Conservation (phyloP, 257 asterid genomes). For the Echium plantagineum region DNA sequence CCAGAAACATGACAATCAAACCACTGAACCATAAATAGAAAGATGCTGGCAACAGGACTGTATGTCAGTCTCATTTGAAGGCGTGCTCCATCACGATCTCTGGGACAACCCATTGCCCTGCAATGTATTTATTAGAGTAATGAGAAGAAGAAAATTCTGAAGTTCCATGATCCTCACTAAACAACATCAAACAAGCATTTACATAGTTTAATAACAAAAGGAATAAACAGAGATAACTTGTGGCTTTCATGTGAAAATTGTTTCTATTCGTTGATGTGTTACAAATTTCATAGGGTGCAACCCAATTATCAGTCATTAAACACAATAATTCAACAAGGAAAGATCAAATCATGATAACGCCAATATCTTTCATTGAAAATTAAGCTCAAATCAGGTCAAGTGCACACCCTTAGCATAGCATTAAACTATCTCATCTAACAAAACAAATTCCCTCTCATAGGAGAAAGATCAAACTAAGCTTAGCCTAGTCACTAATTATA, state of each 20-base stretch:
- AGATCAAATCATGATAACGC: too few species aligned
- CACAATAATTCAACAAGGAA: background rate
- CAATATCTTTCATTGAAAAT: too few species aligned
- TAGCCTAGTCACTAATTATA: too few species aligned
- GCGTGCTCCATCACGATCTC: slow-evolving; percentile 24
- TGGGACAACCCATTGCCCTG: slow-evolving; percentile 27
- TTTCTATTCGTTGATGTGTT: background rate
- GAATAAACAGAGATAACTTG: too few species aligned
- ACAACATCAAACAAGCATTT: background rate
- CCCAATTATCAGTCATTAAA: background rate
- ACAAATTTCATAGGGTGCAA: background rate
- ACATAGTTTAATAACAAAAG: background rate
- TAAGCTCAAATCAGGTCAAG: too few species aligned
- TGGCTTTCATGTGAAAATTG: too few species aligned
- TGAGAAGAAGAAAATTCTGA: background rate
- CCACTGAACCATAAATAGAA: slow-evolving; percentile 23
- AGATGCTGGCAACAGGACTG: slow-evolving; percentile 19
- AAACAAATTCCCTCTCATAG: too few species aligned
- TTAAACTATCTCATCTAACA: too few species aligned
- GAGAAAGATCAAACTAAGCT: too few species aligned
- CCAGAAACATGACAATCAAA: slow-evolving; percentile 29
- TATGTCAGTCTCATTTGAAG: slow-evolving; percentile 25
- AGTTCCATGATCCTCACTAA: background rate
- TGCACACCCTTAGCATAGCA: too few species aligned
- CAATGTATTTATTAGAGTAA: background rate